Base-by-base conservation (phyloP, 768 basidiomycete genomes). In the Psilocybe subaeruginosa region DNA sequence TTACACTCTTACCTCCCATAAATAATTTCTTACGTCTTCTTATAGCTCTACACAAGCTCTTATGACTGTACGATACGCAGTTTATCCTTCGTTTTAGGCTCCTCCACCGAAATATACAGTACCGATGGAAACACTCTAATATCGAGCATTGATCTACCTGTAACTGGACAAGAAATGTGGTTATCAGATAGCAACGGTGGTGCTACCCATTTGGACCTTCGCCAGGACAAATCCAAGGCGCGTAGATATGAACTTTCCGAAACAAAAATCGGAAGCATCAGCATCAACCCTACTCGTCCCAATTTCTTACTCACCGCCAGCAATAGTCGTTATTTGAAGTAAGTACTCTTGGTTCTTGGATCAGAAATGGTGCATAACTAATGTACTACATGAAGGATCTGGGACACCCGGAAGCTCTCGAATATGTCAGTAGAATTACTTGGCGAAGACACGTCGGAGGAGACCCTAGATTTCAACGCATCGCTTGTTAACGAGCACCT, bases 161-260 rank as follows among this genome's bases (percentile, higher is more conserved):
- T 88, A 0, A 76, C 77, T 2, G 92, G 93, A 0, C 77, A 89
- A 53, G 92, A 93, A 69, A 84, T 95, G 82, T 95, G 93, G 93
- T 81, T 94, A 56, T 91, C 91, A 1, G 93, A 95, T 70, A 80
- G 77, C 2, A 64, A 74, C 6, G 93, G 93, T 14, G 89, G 91
- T 23, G 78, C 85, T 4, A 91, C 89, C 6, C 92, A 92, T 63
- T 74, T 91, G 19, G 93, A 95, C 71, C 75, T 93, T 39, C 87
- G 93, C 14, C 82, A 91, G 68, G 77, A 80, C 50, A 81, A 78
- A 63, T 78, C 79, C 1, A 83, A 83, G 37, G 80, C 81, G 4
- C 79, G 82, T 47, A 78, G 89, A 74, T 92, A 90, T 64, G 82
- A 77, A 39, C 72, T 93, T 9, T 88, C 90, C 3, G 82, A 87